These are phyloP conservation scores for Auriculariales sp. DNA, from an alignment of 768 basidiomycete genomes.

Conservation along the genomic window DNA sequence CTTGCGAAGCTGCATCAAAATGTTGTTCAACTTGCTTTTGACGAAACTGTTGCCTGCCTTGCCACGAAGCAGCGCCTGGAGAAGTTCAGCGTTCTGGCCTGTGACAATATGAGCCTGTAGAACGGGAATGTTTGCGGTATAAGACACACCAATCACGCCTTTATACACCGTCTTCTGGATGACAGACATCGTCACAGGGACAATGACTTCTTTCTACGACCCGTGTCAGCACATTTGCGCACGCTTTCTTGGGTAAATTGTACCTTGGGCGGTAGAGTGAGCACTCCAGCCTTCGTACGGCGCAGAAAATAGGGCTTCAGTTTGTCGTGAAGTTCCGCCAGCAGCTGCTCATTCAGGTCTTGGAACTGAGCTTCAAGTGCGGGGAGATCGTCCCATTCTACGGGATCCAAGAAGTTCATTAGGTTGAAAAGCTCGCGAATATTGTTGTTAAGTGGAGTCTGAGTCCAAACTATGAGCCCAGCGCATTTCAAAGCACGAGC, in stretches of 20 bases:
- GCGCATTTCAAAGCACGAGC: background rate
- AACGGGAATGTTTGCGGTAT: conserved; percentile 9
- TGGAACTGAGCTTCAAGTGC: conserved; percentile 59
- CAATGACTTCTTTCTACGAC: conserved; percentile 72
- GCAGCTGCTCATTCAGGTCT: conserved; percentile 62
- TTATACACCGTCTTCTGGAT: conserved; percentile 82
- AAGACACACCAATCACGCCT: conserved; percentile 54
- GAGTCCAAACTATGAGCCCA: background rate
- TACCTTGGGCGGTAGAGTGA: conserved; percentile 87
- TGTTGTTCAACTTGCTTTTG: conserved; percentile 56
- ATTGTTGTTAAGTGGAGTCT: conserved; percentile 96
- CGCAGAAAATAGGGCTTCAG: conserved; percentile 83
- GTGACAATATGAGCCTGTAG: conserved; percentile 2
- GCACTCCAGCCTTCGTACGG: conserved; percentile 83
- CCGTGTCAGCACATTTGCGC: background rate
- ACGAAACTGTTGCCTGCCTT: conserved; percentile 16
- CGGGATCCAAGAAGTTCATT: conserved; percentile 85
- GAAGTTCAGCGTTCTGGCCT: conserved; percentile 59
- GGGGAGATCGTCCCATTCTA: conserved; percentile 62
- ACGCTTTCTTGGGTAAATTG: background rate
- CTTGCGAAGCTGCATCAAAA: conserved; percentile 84
- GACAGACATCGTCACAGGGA: conserved; percentile 77
- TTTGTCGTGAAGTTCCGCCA: conserved; percentile 64
- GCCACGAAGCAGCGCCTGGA: conserved; percentile 37
- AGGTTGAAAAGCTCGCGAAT: conserved; percentile 92